Percentiles rank a stretch among this genome's conserved stretches.
phyloP scores from a whole-genome alignment of 192 early-diverging fungal genomes.

The Coemansia sp. region DNA sequence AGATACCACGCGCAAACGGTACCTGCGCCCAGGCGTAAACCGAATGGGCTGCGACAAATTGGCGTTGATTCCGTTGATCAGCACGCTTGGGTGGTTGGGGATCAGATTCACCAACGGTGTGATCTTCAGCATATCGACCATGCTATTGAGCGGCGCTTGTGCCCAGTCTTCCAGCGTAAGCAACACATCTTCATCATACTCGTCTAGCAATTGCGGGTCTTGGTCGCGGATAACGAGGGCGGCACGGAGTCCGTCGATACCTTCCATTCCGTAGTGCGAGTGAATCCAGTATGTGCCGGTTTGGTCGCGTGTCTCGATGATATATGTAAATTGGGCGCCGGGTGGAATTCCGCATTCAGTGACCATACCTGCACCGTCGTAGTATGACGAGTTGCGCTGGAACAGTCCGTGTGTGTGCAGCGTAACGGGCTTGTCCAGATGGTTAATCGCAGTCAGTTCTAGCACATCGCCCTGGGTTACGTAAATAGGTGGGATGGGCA shows the following conservation, averaged over 20 bases:
- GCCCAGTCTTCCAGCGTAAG: constrained; percentile 68
- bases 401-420: constrained; percentile 77
- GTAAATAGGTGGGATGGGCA: constrained; percentile 46
- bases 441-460: constrained; percentile 35
- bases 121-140: constrained; percentile 24
- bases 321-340: constrained; percentile 63
- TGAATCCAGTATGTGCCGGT: constrained; percentile 82
- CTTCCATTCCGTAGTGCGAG: constrained; percentile 63
- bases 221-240: constrained; percentile 63
- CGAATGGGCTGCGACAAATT: constrained; percentile 50
- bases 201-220: constrained; percentile 4
- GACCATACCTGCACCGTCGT: constrained; percentile 64
- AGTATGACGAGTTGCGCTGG: constrained; percentile 61
- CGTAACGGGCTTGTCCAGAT: constrained; percentile 55
- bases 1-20: constrained; percentile 77
- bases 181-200: constrained; percentile 64
- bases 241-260: constrained; percentile 71
- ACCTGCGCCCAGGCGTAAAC: constrained; percentile 72
- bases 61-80: constrained; percentile 50
- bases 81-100: background rate
- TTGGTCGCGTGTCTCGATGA: constrained; percentile 41
- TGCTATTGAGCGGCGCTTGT: constrained; percentile 5
- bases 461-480: constrained; percentile 23
- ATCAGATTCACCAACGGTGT: constrained; percentile 20
- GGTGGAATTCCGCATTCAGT: constrained; percentile 74